Evolutionary conservation across 176 grass and related monocot genomes (phyloP), one percentile per base, ranked within the genome.

Genomic region (Oryza coarctata): DNA sequence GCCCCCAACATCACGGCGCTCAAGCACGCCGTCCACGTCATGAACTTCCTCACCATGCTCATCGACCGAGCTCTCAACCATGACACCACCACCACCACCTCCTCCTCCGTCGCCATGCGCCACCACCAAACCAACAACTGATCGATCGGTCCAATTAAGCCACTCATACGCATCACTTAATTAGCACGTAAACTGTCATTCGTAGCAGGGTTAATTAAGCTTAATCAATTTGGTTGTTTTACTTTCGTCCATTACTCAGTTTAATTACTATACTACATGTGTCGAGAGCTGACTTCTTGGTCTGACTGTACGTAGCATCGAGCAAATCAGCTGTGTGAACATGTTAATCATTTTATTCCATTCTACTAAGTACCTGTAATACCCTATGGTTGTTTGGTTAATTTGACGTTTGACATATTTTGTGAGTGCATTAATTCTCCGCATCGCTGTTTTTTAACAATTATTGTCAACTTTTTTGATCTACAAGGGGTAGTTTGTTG

Each of bases 1-100:
- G 95, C 95, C 30, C 95, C 95, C 20, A 98, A 98, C 76, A 98
- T 95, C 39, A 98, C 92, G 3, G 95, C 95, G 27, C 80, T 98
- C 84, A 94, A 85, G 71, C 66, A 94, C 88, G 88, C 92, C 0
- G 95, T 98, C 58, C 92, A 94, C 22, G 75, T 95, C 32, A 98
- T 98, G 95, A 98, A 98, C 86, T 81, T 98, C 20, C 90, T 98
- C 36, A 94, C 89, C 87, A 93, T 88, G 84, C 84, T 98, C 83
- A 94, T 98, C 65, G 72, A 89, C 71, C 84, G 82, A 57, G 81
- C 71, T 17, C 86, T 98, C 40, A 86, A 91, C 32, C 74, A 73
- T 36, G 65, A 85, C 14, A 15, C 5, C 17, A 50, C 34, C 34
- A 6, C n/a, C 58, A 11, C 13, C 2, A 3, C 13, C 22, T 2